These are phyloP conservation scores for Colletotrichum lini DNA, from an alignment of 2,329 filamentous ascomycete genomes.

Conservation along the genomic window DNA sequence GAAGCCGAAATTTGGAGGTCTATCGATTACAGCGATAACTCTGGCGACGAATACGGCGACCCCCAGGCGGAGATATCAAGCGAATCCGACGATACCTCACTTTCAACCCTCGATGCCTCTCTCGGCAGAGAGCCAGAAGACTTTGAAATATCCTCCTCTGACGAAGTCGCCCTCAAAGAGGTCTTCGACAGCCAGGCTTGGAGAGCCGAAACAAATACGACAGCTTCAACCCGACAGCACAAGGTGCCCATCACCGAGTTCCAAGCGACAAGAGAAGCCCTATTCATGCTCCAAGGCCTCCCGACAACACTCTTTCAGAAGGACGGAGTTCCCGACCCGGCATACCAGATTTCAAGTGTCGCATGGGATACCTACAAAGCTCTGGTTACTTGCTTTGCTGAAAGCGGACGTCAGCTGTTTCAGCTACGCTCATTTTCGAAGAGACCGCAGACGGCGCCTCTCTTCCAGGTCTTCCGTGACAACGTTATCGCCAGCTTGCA, in stretches of 20 bases:
- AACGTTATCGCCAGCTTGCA: constrained; percentile 70
- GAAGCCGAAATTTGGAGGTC: constrained; percentile 79
- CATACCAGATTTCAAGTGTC: constrained; percentile 63
- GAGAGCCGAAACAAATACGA: constrained; percentile 48
- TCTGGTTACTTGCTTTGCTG: constrained; percentile 62
- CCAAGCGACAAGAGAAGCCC: constrained; percentile 56
- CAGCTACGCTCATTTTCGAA: constrained; percentile 62
- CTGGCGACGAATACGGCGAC: constrained; percentile 67
- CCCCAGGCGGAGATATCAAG: constrained; percentile 51
- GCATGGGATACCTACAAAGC: constrained; percentile 66
- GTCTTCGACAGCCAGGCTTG: constrained; percentile 63
- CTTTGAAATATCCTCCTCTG: constrained; percentile 50
- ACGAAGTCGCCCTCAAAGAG: constrained; percentile 50
- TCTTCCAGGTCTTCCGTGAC: constrained; percentile 80
- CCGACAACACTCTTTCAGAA: constrained; percentile 78
- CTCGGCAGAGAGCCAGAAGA: constrained; percentile 49
- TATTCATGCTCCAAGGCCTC: constrained; percentile 89
- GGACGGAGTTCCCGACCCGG: constrained; percentile 55
- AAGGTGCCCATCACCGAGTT: constrained; percentile 41
- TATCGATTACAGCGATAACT: constrained; percentile 78
- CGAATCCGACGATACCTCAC: constrained; percentile 55
- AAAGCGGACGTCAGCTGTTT: constrained; percentile 61
- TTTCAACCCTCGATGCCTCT: constrained; percentile 52
- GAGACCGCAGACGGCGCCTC: constrained; percentile 64
- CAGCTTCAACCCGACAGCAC: constrained; percentile 25